These are phyloP conservation scores for Ceratocystis papillata DNA, from an alignment of 2,329 filamentous ascomycete species.

Conservation along the genomic window DNA sequence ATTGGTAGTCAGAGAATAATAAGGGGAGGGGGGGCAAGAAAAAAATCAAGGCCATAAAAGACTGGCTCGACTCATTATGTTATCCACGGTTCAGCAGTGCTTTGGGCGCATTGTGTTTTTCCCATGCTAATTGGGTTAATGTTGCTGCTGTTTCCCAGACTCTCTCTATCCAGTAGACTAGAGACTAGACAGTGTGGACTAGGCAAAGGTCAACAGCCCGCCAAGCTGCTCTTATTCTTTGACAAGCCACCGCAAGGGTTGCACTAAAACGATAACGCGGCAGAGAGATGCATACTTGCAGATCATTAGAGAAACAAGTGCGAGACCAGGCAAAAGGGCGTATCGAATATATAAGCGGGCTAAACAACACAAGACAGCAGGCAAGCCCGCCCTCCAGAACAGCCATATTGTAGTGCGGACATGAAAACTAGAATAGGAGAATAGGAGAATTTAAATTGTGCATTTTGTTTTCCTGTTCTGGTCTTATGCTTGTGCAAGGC, in stretches of 20 bases:
- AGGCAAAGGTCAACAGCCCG: neutral
- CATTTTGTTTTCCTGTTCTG: too few species aligned
- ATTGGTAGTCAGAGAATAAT: neutral
- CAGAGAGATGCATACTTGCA: constrained; percentile 13
- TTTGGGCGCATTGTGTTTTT: constrained; percentile 1
- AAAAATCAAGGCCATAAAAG: neutral
- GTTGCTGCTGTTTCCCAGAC: neutral
- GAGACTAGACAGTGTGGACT: too few species aligned
- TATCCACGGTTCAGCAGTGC: constrained; percentile 1
- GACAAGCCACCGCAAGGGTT: constrained; percentile 9
- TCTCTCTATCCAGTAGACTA: neutral
- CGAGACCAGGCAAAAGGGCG: neutral
- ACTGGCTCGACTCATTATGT: neutral
- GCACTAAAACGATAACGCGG: neutral
- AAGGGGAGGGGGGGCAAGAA: neutral
- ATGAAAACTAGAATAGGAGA: neutral
- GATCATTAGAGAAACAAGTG: neutral
- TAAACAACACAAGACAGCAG: neutral
- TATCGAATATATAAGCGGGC: neutral
- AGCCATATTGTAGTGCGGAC: neutral
- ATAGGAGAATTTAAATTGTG: neutral
- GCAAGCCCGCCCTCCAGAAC: neutral
- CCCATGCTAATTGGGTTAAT: neutral
- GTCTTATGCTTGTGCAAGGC: too few species aligned
- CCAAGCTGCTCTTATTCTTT: neutral